Percentiles rank a stretch among this genome's conserved stretches.
phyloP scores from a whole-genome alignment of 179 eudicot species.

The Nepenthes alata region DNA sequence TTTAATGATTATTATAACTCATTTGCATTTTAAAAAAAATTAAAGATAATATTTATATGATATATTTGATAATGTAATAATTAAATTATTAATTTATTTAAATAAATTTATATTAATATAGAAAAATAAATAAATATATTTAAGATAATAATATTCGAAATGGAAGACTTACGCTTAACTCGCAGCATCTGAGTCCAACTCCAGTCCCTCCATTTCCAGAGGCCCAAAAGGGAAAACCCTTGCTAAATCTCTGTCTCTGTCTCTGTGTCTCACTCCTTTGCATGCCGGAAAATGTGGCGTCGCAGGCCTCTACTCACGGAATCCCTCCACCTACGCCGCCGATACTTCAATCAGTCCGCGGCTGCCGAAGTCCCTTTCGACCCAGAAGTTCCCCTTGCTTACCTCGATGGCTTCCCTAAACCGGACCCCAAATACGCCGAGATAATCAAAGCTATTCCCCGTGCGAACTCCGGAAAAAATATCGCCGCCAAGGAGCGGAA shows the following conservation, averaged over 20 bases:
- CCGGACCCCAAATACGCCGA: constrained; percentile 67
- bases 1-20: too few species aligned
- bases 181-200: not conserved
- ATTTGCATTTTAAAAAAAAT: too few species aligned
- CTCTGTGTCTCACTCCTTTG: not conserved
- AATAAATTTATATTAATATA: too few species aligned
- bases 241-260: not conserved
- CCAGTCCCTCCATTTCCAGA: too few species aligned
- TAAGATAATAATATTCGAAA: too few species aligned
- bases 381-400: constrained; percentile 25
- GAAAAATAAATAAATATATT: too few species aligned
- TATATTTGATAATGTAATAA: too few species aligned
- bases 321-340: constrained; percentile 14
- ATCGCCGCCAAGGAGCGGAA: constrained; percentile 52
- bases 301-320: constrained; percentile 9
- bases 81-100: too few species aligned
- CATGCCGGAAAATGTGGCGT: constrained; percentile 4
- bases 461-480: constrained; percentile 46
- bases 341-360: constrained; percentile 26
- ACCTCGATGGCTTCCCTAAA: constrained; percentile 49
- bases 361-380: constrained; percentile 23
- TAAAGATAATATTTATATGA: too few species aligned
- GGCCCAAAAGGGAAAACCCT: not conserved
- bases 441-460: constrained; percentile 51
- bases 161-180: too few species aligned